Evolutionary conservation across 1,284 basidiomycete species (phyloP), one percentile per base, ranked within the genome.

Genomic region (Leccinum laetum): DNA sequence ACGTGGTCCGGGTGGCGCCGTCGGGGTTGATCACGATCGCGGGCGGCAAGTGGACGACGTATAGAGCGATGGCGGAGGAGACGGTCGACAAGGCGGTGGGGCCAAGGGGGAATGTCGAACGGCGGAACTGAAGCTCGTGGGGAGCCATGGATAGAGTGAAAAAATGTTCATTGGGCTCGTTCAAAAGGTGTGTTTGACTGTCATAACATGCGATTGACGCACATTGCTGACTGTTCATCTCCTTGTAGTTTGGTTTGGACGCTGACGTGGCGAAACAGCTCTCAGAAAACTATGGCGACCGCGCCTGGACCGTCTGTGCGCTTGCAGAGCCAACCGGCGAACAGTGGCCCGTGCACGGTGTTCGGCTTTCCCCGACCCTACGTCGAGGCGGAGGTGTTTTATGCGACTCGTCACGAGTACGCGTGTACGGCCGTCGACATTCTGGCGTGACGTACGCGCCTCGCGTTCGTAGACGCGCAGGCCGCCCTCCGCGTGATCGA

Each of bases 41-140:
- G 7, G 97, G 97, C 58, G 97, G 97, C 5, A 99, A 99, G 80
- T 99, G 97, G 97, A 99, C 97, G 62, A 99, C 97, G 35, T 99
- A 99, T 79, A 83, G 95, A 62, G 92, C 92, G 61, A 99, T 99
- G 97, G 95, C 97, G 37, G 88, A 96, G 81, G 95, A 99, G 82
- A 94, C 95, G 1, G 92, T 99, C 58, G 94, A 99, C 79, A 84
- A 85, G 65, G 97, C 96, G 10, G 84, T 99, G 69, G 85, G 69
- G 84, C 83, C 10, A 85, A 78, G 72, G 84, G 79, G 26, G 88
- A 86, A 3, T 97, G 94, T 74, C 86, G 93, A 60, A 98, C 97
- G 35, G 90, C 92, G 65, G 83, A 84, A 66, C 80, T 98, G 73
- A 88, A 93, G 76, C 84, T 99, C 41, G 85, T 99, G 18, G 97